Conservation (phyloP, 441 rosid genomes). For the Erysimum pusillum region DNA sequence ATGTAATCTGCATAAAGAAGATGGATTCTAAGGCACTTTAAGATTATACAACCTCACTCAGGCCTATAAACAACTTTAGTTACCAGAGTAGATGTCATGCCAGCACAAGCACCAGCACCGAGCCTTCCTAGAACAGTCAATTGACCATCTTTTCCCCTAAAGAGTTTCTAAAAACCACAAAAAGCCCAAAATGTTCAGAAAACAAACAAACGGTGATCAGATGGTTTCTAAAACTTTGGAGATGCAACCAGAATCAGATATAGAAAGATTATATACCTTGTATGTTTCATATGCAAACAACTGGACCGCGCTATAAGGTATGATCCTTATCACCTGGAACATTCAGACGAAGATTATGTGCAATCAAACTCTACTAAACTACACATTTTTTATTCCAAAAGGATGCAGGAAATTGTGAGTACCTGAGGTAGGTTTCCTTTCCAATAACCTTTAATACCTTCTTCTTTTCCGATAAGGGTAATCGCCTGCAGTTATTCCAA, state of each 20-base stretch:
- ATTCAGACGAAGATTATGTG: slow-evolving; percentile 40
- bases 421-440: slow-evolving; percentile 99
- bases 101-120: slow-evolving; percentile 99
- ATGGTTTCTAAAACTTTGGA: background rate
- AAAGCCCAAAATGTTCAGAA: slow-evolving; percentile 27
- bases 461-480: slow-evolving; percentile 79
- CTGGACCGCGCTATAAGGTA: slow-evolving; percentile 97
- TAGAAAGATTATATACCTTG: slow-evolving; percentile 63
- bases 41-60: slow-evolving; percentile 24
- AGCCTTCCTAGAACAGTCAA: slow-evolving; percentile 93
- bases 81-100: slow-evolving; percentile 98
- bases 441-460: slow-evolving; percentile 96
- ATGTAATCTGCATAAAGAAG: slow-evolving; percentile 69
- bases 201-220: slow-evolving; percentile 25
- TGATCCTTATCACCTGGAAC: slow-evolving; percentile 83
- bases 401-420: slow-evolving; percentile 11
- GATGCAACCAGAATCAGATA: slow-evolving; percentile 18
- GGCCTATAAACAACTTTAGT: slow-evolving; percentile 44
- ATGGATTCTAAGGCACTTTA: slow-evolving; percentile 1
- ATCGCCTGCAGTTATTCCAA: slow-evolving; percentile 66
- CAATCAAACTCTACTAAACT: slow-evolving; percentile 1
- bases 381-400: background rate
- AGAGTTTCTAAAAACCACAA: slow-evolving; percentile 70
- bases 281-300: slow-evolving; percentile 91
- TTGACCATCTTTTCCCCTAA: slow-evolving; percentile 80